Base-by-base conservation (phyloP, 495 filamentous ascomycete species). In the Monascus purpureus region DNA sequence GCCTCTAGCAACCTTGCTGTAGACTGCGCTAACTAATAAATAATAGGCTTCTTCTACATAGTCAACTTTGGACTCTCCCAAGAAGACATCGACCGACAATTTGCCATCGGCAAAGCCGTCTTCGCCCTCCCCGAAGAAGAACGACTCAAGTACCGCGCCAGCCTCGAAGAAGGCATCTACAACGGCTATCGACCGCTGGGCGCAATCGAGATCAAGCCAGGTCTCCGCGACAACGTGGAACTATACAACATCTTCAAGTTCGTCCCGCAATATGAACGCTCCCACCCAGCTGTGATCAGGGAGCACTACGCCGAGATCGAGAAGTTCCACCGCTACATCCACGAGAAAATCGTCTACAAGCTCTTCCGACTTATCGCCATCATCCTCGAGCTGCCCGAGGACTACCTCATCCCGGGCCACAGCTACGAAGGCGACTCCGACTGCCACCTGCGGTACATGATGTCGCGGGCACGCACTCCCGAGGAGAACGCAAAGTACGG, bases 181-280 rank as follows among this genome's bases (percentile, higher is more conserved):
- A 55, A 63, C 27, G 52, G 52, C 13, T 33, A 50, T 41, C 31
- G 55, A 34, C 32, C 53, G 31, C 29, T 43, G 34, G 36, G 55
- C 25, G 13, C 43, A 14, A 15, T 43, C n/a, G 37, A 50, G 31
- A 37, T 52, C 9, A 33, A 44, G 22, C 51, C 51, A 1, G 57
- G 55, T 2, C 38, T 59, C 1, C 50, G 49, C 15, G 70, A 75
- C 44, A 75, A 72, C 18, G 55, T 61, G 14, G 68, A 74, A 45
- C 53, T 61, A 6, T 71, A 66, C 43, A 72, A 74, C 36, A 61
- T 74, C 29, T 58, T 60, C 11, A 74, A 74, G 35, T 57, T 57
- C 20, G 62, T 56, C 2, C 53, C 57, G 0, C 51, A 61, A 12
- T 45, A 59, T 31, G 57, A 61, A 26, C 45, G 57, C 0, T 34